Base-by-base conservation (phyloP, 108 stramenopile genomes). In the Nitzschia palea region DNA sequence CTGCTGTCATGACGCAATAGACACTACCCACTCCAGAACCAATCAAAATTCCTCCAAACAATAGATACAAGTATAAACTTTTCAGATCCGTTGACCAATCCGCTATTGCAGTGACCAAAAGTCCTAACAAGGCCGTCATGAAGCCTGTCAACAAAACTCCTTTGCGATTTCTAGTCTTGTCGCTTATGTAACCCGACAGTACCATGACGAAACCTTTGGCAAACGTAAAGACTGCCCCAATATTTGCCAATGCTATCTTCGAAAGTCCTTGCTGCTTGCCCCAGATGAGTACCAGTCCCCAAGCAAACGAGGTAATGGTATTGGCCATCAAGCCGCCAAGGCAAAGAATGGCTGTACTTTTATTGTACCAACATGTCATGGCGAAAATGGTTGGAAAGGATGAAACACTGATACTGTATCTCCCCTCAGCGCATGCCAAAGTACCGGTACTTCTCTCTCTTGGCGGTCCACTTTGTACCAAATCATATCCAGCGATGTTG, bases 231-330 rank as follows among this genome's bases (percentile, higher is more conserved):
- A 42, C 67, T 0, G 67, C 55, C n/a, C 67, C 52, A 37, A 68
- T 56, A 45, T 56, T 55, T 1, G 67, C 67, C 26, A 68, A 17
- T 44, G 44, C 10, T 14, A 68, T 2, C 2, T 30, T 18, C 0
- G 67, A 44, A 4, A 68, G 29, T 10, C 18, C 29, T 34, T 68
- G 67, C n/a, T 56, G 43, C 23, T 44, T 44, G 4, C 51, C 67
- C 67, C 67, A 68, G 32, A 68, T 68, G 3, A 68, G 10, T 8
- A 68, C 67, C 55, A 68, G 45, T 30, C 67, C 67, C 67, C 67
- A 68, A 9, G 67, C 67, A 9, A 68, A 36, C 4, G 67, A 68
- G 10, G 67, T 68, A 18, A 56, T 36, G 26, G 57, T 23, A 31
- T 68, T 68, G 8, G 55, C 35, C 42, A 45, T 68, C 10, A 68